These are phyloP conservation scores for Citrus glauca DNA, from an alignment of 345 rosid genomes.

Conservation along the genomic window DNA sequence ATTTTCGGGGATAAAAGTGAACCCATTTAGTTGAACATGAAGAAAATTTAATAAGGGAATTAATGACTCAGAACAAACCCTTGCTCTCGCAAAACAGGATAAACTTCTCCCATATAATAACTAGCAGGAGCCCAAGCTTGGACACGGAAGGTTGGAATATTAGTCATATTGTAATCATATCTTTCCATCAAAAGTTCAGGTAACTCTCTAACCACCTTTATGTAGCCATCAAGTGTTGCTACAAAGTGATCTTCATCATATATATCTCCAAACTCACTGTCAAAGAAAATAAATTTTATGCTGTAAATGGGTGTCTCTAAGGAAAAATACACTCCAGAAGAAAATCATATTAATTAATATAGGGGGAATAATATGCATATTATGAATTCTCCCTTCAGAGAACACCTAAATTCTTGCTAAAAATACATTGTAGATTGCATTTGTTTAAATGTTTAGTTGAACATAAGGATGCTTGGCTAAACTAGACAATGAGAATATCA, in stretches of 20 bases:
- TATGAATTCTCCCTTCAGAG: neutral
- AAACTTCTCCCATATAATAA: conserved; percentile 59
- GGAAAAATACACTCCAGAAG: neutral
- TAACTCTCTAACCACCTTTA: conserved; percentile 67
- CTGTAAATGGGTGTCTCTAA: neutral
- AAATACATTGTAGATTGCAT: neutral
- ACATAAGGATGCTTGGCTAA: neutral
- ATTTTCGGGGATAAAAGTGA: neutral
- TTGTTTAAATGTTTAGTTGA: neutral
- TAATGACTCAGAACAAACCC: conserved; percentile 44
- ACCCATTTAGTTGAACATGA: neutral
- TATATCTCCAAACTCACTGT: conserved; percentile 78
- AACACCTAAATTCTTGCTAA: neutral
- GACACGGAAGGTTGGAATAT: conserved; percentile 59
- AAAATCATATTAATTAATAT: neutral
- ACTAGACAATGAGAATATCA: neutral
- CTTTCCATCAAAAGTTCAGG: conserved; percentile 66
- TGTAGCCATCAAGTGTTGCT: conserved; percentile 56
- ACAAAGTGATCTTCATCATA: conserved; percentile 83
- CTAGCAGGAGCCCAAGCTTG: conserved; percentile 79
- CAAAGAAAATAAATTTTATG: conserved; percentile 19
- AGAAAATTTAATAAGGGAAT: neutral
- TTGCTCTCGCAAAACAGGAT: conserved; percentile 61
- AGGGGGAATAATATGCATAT: neutral
- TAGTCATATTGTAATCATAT: conserved; percentile 51